A percentile compares a stretch with the other conserved stretches of the same genome.
These are phyloP conservation scores for Cryptococcus sp. DNA, from an alignment of 1,284 basidiomycete genomes.

Conservation along the genomic window DNA sequence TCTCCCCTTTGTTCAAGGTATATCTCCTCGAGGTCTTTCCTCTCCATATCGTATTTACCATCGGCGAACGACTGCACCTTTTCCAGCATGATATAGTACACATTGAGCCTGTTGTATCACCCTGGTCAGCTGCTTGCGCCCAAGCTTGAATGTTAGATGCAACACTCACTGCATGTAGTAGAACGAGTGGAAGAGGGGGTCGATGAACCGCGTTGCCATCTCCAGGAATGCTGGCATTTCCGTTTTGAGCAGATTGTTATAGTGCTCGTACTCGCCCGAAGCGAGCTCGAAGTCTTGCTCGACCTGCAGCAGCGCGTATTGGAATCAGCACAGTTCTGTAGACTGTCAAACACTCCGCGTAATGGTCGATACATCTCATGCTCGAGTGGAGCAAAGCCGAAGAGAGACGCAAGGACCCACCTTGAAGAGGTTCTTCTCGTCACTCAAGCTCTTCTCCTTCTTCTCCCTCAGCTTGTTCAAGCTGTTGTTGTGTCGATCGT, in stretches of 20 bases:
- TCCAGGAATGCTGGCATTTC: slow-evolving; percentile 91
- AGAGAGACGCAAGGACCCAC: slow-evolving; percentile 53
- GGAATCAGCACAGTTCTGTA: not conserved
- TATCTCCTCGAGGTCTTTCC: slow-evolving; percentile 71
- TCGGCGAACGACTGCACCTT: slow-evolving; percentile 86
- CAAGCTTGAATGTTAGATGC: not conserved
- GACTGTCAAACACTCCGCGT: no score
- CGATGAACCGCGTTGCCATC: slow-evolving; percentile 84
- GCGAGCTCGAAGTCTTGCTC: slow-evolving; percentile 98
- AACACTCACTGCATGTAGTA: slow-evolving; percentile 96
- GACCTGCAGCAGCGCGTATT: slow-evolving; percentile 60
- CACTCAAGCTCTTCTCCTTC: slow-evolving; percentile 89
- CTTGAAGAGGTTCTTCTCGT: slow-evolving; percentile 95
- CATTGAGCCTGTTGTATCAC: slow-evolving; percentile 71
- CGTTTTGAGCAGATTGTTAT: slow-evolving; percentile 87
- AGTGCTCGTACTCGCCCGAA: slow-evolving; percentile 93
- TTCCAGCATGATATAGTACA: slow-evolving; percentile 90
- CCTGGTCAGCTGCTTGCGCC: slow-evolving; percentile 12
- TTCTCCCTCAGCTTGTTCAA: slow-evolving; percentile 94
- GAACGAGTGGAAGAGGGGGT: slow-evolving; percentile 95
- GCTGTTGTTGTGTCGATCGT: slow-evolving; percentile 94
- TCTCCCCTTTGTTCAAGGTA: slow-evolving; percentile 81
- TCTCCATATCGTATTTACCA: slow-evolving; percentile 74
- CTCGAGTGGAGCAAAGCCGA: not conserved
- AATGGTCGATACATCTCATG: no score